Evolutionary conservation across 352 stramenopile genomes (phyloP), one percentile per base, ranked within the genome.

Genomic region (Aphanomyces stellatus): DNA sequence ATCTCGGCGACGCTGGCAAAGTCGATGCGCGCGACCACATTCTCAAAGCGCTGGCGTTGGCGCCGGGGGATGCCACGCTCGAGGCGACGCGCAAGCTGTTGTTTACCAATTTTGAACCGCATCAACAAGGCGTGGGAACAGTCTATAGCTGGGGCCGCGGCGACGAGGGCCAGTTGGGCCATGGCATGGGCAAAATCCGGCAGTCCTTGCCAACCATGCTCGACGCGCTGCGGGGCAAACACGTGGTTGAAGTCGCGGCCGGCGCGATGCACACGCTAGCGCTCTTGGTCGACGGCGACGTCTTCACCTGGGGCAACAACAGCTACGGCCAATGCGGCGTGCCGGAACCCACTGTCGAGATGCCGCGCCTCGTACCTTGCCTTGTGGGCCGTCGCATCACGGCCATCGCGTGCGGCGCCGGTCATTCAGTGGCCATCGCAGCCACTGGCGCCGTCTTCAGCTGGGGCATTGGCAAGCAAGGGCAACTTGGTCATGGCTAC

Each of bases 261-360:
- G 62, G 62, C 5, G 55, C 51, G 1, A 65, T 65, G 55, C 62
- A 69, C 17, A 51, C 51, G 15, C 24, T 65, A 4, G 62, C 49
- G 3, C 25, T 69, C 13, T 22, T 13, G 10, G 31, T 49, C 30
- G n/a, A n/a, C n/a, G 51, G 49, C 41, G 51, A 65, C 24, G 62
- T 69, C 10, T 69, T 65, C 31, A 31, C 51, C 2, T 69, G 62
- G 62, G 62, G 62, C 27, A 65, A 62, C 53, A 65, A 69, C n/a
- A 13, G 4, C 0, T 37, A 69, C 27, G 62, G 62, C 4, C 62
- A 69, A 40, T 69, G 62, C 28, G 62, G 62, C 7, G 19, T 69
- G 19, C 41, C 17, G 8, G 33, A 10, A 19, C 19, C 53, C 10
- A 43, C 22, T 25, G 24, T 66, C 10, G 13, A 19, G 7, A 46